Base-by-base conservation (phyloP, 352 stramenopile genomes). In the Thraustochytrium sp. region DNA sequence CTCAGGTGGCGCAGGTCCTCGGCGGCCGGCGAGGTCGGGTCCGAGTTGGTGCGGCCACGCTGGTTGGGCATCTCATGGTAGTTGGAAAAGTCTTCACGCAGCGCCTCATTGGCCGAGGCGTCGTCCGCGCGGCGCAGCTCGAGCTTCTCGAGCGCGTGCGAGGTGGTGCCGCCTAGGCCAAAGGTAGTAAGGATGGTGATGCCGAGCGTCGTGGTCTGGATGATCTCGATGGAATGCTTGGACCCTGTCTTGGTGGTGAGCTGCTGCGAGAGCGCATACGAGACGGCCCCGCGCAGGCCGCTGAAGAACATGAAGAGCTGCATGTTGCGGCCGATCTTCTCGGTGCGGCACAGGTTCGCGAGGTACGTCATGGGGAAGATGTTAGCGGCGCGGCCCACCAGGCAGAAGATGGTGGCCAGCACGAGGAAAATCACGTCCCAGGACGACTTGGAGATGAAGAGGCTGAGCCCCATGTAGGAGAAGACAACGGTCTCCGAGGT, bases 171-270 rank as follows among this genome's bases (percentile, higher is more conserved):
- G 51, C 95, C 95, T 86, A 93, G 98, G 56, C 98, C 94, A 55
- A 98, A 89, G 1, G 95, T 98, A 2, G 95, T 98, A 86, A 98
- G 97, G 54, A 98, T 95, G 26, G 97, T 96, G 48, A 98, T 93
- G 74, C 86, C 90, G 36, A 96, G 86, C 11, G 91, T 95, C 11
- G 89, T 92, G 36, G 90, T 92, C 31, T 88, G 84, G 72, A 86
- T 86, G 61, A 86, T 51, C 29, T 86, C 76, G 53, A 87, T 86
- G 63, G 26, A 38, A 3, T 34, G 37, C 40, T 11, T n/a, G 0
- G 85, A 40, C 21, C 77, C 82, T 4, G 44, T 75, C 11, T 53
- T 40, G 18, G n/a, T 92, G 23, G 94, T 94, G 92, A 98, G 98
- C 82, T 98, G 97, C 86, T 93, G 93, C 9, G 92, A 94, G 4